A percentile compares a stretch with the other conserved stretches of the same genome.
Evolutionary conservation across 192 early-diverging fungal genomes (phyloP).

Genomic region (Umbelopsis ramanniana): DNA sequence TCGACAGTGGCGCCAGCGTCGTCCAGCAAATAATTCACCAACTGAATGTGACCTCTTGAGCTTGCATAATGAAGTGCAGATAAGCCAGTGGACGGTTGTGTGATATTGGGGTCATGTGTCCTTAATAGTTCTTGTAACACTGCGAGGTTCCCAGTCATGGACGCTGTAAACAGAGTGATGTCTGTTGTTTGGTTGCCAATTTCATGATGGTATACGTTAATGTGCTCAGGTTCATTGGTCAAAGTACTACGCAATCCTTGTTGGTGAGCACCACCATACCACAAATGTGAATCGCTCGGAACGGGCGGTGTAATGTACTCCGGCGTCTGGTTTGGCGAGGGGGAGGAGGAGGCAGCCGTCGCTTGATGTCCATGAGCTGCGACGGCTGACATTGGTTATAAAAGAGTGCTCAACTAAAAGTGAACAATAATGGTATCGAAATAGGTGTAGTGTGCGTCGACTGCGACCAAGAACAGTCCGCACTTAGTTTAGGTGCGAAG

Average conservation of each 20-base stretch:
- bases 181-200: neutral
- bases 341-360: conserved; percentile 4
- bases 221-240: neutral
- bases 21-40: conserved; percentile 60
- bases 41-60: conserved; percentile 52
- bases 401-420: neutral
- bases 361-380: neutral
- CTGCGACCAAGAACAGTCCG: too few species aligned
- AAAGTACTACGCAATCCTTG: neutral
- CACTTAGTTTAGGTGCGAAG: too few species aligned
- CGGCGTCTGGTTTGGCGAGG: neutral
- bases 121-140: neutral
- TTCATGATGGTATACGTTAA: neutral
- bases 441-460: too few species aligned
- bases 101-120: neutral
- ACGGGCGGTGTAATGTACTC: neutral
- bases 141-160: conserved; percentile 5
- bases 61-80: conserved; percentile 64
- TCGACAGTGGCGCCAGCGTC: conserved; percentile 60
- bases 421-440: neutral
- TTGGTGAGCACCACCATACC: neutral
- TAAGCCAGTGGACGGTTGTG: conserved; percentile 46
- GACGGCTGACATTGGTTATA: neutral
- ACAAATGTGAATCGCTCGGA: neutral
- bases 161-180: neutral